Conservation (phyloP, 495 filamentous ascomycete genomes). For the Podospora comata region DNA sequence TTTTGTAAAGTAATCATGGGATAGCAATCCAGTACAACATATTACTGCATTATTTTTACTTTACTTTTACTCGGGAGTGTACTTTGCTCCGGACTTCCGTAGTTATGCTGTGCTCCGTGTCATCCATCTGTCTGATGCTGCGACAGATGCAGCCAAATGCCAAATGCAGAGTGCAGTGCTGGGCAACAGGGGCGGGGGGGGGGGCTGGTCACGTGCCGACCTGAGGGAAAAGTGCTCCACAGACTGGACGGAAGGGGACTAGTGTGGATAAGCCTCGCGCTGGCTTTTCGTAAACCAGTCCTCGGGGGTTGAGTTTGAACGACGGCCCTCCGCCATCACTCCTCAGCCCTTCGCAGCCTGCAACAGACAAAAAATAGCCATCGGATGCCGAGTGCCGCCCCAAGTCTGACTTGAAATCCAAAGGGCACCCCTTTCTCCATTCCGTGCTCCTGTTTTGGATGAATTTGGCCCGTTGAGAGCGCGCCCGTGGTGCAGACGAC, state of each 20-base stretch:
- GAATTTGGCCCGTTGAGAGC: constrained; percentile 15
- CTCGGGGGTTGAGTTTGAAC: constrained; percentile 11
- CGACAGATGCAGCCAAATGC: background rate
- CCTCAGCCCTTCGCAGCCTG: constrained; percentile 18
- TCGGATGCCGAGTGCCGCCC: constrained; percentile 18
- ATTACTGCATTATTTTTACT: background rate
- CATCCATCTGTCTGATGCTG: background rate
- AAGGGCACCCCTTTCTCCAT: constrained; percentile 13
- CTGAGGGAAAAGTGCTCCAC: background rate
- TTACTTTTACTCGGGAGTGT: no score
- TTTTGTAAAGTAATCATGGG: constrained; percentile 13
- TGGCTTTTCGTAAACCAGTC: constrained; percentile 33
- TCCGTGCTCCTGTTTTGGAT: constrained; percentile 27
- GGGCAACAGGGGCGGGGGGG: background rate
- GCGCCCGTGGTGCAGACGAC: constrained; percentile 19
- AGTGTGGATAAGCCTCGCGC: constrained; percentile 25
- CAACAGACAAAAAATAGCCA: constrained; percentile 19
- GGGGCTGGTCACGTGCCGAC: constrained; percentile 1
- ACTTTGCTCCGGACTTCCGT: no score
- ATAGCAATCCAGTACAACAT: constrained; percentile 3
- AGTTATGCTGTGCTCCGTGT: background rate
- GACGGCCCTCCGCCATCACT: constrained; percentile 20
- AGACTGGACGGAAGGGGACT: constrained; percentile 11
- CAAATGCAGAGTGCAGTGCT: background rate
- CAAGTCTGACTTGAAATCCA: constrained; percentile 13